phyloP scores from a whole-genome alignment of 345 rosid species.

The Physaria fendleri region DNA sequence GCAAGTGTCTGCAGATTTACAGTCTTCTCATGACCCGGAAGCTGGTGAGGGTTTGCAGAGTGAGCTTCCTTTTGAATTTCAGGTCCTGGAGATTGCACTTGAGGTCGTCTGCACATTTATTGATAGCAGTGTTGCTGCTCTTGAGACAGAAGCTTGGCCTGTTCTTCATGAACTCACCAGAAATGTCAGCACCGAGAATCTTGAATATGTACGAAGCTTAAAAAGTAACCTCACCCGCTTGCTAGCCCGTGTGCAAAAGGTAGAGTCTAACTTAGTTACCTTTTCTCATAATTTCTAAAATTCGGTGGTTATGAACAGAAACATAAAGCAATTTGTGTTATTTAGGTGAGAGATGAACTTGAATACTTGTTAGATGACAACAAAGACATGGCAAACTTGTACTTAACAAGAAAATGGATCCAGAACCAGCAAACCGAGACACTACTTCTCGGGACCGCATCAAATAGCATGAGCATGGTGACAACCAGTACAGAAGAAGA shows the following conservation, averaged over 20 bases:
- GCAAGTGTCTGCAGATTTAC: slow-evolving; percentile 39
- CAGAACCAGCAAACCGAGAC: slow-evolving; percentile 71
- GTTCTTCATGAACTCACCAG: slow-evolving; percentile 81
- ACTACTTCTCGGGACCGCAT: slow-evolving; percentile 37
- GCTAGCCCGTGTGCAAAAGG: slow-evolving; percentile 94
- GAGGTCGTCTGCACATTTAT: slow-evolving; percentile 70
- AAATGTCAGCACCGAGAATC: slow-evolving; percentile 89
- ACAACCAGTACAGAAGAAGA: slow-evolving; percentile 48
- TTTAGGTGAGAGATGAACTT: slow-evolving; percentile 84
- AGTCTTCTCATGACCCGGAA: slow-evolving; percentile 54
- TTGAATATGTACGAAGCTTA: slow-evolving; percentile 79
- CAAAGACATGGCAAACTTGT: slow-evolving; percentile 82
- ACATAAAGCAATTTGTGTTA: not conserved
- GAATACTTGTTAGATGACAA: slow-evolving; percentile 82
- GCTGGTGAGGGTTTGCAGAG: slow-evolving; percentile 65
- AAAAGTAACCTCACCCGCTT: slow-evolving; percentile 87
- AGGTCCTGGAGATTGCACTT: slow-evolving; percentile 89
- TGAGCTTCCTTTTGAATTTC: slow-evolving; percentile 94
- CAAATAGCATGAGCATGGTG: slow-evolving; percentile 50
- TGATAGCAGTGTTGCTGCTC: slow-evolving; percentile 58
- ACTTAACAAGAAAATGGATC: slow-evolving; percentile 73
- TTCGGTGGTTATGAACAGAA: not conserved
- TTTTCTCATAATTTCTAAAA: not conserved
- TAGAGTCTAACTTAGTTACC: not conserved
- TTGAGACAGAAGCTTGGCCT: slow-evolving; percentile 84